Base-by-base conservation (phyloP, 1,284 basidiomycete genomes). In the Microbotryum silenes-acaulis region DNA sequence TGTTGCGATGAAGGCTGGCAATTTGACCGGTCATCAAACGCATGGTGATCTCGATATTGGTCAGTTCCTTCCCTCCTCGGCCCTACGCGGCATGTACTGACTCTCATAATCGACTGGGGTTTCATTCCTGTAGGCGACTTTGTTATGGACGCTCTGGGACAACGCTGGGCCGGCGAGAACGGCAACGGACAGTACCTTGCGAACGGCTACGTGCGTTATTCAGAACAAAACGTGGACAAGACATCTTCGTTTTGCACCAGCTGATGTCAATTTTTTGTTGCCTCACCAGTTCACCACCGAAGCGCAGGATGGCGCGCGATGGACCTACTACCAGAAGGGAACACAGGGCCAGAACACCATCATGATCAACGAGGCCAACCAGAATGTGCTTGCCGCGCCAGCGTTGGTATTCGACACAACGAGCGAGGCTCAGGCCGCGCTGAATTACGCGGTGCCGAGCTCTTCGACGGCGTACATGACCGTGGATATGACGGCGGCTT, bases 291-390 rank as follows among this genome's bases (percentile, higher is more conserved):
- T 69, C 61, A 54, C 52, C 54, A 52, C 53, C 29, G 73, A 74
- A 69, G 72, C 73, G 0, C 88, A 91, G 74, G 76, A 80, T 61
- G 82, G 85, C 50, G 73, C 78, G 21, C 82, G 92, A 65, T 97
- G 92, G 92, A 71, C 81, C 65, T 96, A 93, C 78, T 99, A 96
- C 82, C 85, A 93, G 74, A 97, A 94, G 81, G 83, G 85, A 75
- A 97, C 93, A 2, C 89, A 93, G 76, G 94, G 94, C 16, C 96
- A 99, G 79, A 99, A 98, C 81, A 92, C 91, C 3, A 81, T 99
- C 66, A 72, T 93, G 58, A 81, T 97, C 70, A 83, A 84, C 75
- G 77, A 81, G 67, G 73, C 77, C 52, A 97, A 98, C 78, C 93
- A 98, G 78, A 80, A 85, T 64, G 85, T 96, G 37, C 37, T 42